phyloP scores from a whole-genome alignment of 345 rosid species.

The Euphorbia pulcherrima region DNA sequence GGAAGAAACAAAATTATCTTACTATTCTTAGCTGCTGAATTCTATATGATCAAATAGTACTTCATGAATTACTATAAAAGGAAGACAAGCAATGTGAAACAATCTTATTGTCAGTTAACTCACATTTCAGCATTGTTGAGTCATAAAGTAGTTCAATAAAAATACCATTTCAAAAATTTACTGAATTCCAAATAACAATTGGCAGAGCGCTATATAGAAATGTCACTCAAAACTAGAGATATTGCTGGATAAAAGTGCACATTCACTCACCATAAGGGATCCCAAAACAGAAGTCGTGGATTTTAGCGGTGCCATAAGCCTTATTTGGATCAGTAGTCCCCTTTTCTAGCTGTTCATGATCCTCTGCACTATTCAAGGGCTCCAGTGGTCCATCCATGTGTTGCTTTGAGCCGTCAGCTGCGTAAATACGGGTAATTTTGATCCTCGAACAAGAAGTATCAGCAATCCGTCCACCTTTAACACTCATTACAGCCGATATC shows the following conservation, averaged over 20 bases:
- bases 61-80: not conserved
- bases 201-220: too few species aligned
- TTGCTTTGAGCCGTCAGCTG: conserved; percentile 45
- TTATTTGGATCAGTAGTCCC: conserved; percentile 22
- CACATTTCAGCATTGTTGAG: too few species aligned
- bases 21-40: not conserved
- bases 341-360: too few species aligned
- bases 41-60: not conserved
- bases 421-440: conserved; percentile 33
- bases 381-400: conserved; percentile 33
- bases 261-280: conserved; percentile 80
- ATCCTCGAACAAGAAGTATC: conserved; percentile 30
- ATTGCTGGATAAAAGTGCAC: not conserved
- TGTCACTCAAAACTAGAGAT: not conserved
- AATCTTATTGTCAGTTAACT: too few species aligned
- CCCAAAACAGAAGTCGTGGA: conserved; percentile 93
- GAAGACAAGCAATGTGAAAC: not conserved
- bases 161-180: not conserved
- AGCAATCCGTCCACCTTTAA: conserved; percentile 33
- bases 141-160: too few species aligned
- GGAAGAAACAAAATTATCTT: not conserved
- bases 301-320: conserved; percentile 59
- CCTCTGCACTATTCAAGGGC: conserved; percentile 26
- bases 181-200: not conserved
- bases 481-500: conserved; percentile 47